These are phyloP conservation scores for Handroanthus guayacan DNA, from an alignment of 257 asterid species.

Conservation along the genomic window DNA sequence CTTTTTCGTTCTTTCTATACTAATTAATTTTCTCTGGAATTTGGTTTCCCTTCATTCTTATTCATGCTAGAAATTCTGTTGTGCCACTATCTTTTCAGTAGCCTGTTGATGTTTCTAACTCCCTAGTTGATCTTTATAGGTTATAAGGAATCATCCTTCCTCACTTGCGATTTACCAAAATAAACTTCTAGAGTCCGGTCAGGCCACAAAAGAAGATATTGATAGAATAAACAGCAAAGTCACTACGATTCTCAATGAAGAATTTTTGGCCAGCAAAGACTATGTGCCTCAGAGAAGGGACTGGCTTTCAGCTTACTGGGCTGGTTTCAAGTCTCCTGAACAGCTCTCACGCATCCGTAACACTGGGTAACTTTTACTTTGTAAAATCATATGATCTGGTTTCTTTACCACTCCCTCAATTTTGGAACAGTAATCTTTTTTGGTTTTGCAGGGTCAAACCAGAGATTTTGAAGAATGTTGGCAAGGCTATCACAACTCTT, in stretches of 20 bases:
- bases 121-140: conserved; percentile 57
- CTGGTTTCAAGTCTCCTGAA: conserved; percentile 93
- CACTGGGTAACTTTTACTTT: conserved; percentile 70
- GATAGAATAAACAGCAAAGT: conserved; percentile 80
- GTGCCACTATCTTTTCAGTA: conserved; percentile 15
- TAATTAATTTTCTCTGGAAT: neutral
- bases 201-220: conserved; percentile 70
- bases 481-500: conserved; percentile 81
- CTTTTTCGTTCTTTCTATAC: neutral
- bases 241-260: conserved; percentile 81
- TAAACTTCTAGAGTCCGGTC: conserved; percentile 78
- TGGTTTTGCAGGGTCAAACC: conserved; percentile 76
- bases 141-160: conserved; percentile 87
- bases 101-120: conserved; percentile 25
- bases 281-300: conserved; percentile 86
- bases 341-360: conserved; percentile 91
- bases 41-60: conserved; percentile 19
- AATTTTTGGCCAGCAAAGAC: conserved; percentile 93
- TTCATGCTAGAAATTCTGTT: conserved; percentile 17
- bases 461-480: conserved; percentile 90
- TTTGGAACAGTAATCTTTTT: conserved; percentile 26
- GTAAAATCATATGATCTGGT: conserved; percentile 7
- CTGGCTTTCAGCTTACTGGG: conserved; percentile 99
- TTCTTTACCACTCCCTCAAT: conserved; percentile 3
- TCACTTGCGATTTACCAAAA: conserved; percentile 84